Base-by-base conservation (phyloP, 257 asterid genomes). In the Plantago ovata region DNA sequence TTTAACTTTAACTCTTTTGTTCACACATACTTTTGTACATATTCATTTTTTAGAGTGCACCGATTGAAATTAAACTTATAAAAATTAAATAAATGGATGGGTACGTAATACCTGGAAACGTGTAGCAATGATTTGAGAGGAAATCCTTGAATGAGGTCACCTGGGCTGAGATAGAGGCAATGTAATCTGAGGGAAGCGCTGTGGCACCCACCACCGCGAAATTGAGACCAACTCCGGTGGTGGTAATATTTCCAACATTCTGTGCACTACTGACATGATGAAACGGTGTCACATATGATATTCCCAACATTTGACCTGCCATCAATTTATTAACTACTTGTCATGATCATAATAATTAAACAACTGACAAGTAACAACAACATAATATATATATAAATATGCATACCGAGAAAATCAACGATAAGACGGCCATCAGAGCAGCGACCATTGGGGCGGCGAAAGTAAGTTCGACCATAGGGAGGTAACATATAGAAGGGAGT, bases 191-290 rank as follows among this genome's bases (percentile, higher is more conserved):
- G 0, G n/a, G n/a, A n/a, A 71, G 41, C 0, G 81, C 91, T 1
- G 62, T 64, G 1, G 84, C 77, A 33, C 79, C 79, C 4, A 28
- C 82, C n/a, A 75, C 82, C 40, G 86, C 90, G 4, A 69, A 82
- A 50, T 79, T 82, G 10, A 66, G 70, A 6, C 78, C n/a, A n/a
- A n/a, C n/a, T n/a, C n/a, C n/a, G n/a, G n/a, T n/a, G n/a, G n/a
- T n/a, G n/a, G n/a, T n/a, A n/a, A n/a, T n/a, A n/a, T n/a, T 74
- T 13, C 28, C 61, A 3, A n/a, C n/a, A n/a, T n/a, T n/a, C 32
- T 8, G 1, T 38, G 47, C 10, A 15, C 19, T 46, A 2, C 5
- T 68, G 14, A 58, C 67, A 9, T 20, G n/a, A n/a, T n/a, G n/a
- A 38, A 64, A 79, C 9, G 90, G 81, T 7, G 64, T 53, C 54